Base-by-base conservation (phyloP, 1,284 basidiomycete genomes). In the Boletus smithii region DNA sequence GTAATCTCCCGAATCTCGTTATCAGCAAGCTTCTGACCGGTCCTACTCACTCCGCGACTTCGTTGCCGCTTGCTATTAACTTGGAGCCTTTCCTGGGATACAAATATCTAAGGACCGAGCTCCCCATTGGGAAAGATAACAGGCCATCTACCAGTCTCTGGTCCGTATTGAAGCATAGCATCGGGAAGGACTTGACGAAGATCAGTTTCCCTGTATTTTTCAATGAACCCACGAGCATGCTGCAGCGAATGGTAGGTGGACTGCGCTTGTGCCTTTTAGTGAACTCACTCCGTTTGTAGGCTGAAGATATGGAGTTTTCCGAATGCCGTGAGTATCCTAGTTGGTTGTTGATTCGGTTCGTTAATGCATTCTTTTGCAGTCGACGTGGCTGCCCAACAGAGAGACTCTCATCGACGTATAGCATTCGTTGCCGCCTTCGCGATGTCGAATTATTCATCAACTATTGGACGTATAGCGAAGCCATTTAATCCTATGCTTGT, bases 401-500 rank as follows among this genome's bases (percentile, higher is more conserved):
- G 68, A 29, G 91, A 97, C 61, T 83, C 91, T 6, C 78, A 88
- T 39, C 81, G 84, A 48, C 83, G 95, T 7, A 83, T 97, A 49
- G 94, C 93, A 0, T 99, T 87, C 61, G 93, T 99, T 4, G 93
- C 90, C 10, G 95, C 93, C 0, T 99, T 98, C 68, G 95, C 94
- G 2, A 97, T 97, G 91, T 92, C 89, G 33, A 98, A 98, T 71
- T 98, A 99, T 71, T 93, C 91, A 10, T 94, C 91, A 23, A 98
- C 95, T 1, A 92, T 97, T 56, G 91, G 91, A 4, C 80, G 93
- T 31, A 94, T 97, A 51, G 92, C 92, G n/a, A 95, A 95, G 68
- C 93, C 92, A 1, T 95, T 95, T 71, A 95, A 95, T 63, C 90
- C 90, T 4, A 91, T 92, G 86, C 79, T 92, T 46, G 87, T 88